These are phyloP conservation scores for Kuraishia piskuri DNA, from an alignment of 805 yeast genomes.

Conservation along the genomic window DNA sequence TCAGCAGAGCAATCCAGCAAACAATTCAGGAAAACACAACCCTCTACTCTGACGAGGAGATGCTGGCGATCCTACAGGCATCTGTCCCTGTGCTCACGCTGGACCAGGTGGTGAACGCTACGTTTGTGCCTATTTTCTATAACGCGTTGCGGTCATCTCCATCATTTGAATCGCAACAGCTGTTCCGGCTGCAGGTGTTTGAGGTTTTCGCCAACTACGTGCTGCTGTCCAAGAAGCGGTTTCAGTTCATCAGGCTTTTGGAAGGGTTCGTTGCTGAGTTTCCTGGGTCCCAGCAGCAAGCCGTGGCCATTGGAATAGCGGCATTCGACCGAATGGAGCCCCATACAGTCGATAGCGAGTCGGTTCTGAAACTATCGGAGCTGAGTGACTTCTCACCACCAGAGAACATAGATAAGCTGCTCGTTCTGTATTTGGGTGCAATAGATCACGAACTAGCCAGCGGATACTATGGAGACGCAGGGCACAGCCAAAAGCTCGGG, in stretches of 20 bases:
- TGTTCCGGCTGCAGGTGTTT: constrained; percentile 19
- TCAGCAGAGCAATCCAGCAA: neutral
- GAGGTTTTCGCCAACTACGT: constrained; percentile 24
- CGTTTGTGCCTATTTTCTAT: constrained; percentile 25
- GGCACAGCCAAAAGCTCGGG: neutral
- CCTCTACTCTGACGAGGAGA: constrained; percentile 1
- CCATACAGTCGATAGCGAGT: constrained; percentile 14
- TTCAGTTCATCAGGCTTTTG: constrained; percentile 14
- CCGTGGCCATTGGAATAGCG: constrained; percentile 19
- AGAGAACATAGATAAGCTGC: neutral
- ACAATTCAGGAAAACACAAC: neutral
- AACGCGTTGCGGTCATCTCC: constrained; percentile 17
- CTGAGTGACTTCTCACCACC: constrained; percentile 5
- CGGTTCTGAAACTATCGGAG: constrained; percentile 14
- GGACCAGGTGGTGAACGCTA: constrained; percentile 3
- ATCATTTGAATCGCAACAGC: constrained; percentile 11
- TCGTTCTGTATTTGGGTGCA: constrained; percentile 7
- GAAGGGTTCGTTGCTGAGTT: constrained; percentile 21
- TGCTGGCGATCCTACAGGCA: constrained; percentile 5
- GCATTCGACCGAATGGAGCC: constrained; percentile 19
- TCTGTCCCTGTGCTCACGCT: constrained; percentile 3
- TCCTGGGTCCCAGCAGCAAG: constrained; percentile 8
- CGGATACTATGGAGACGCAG: neutral
- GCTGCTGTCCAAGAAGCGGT: constrained; percentile 19
- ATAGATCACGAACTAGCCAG: constrained; percentile 4